phyloP scores from a whole-genome alignment of 192 early-diverging fungal genomes.

The Coemansia sp. region DNA sequence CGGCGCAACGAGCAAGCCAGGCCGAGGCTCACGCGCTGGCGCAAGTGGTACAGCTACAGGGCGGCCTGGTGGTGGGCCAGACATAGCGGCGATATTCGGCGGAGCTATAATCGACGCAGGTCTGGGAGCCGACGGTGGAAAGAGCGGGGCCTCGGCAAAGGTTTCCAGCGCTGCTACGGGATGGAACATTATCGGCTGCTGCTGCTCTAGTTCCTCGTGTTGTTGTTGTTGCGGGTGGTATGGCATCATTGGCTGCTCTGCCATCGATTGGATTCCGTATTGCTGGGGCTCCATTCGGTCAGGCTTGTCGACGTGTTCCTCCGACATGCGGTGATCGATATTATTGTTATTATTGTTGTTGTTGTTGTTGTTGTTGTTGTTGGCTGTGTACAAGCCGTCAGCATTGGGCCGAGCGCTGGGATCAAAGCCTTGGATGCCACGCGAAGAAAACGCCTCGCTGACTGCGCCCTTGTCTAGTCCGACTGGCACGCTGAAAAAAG shows the following conservation, averaged over 20 bases:
- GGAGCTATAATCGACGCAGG: not conserved
- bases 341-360: too few relatives aligned
- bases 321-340: not conserved
- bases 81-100: not conserved
- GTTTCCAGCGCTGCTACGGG: not conserved
- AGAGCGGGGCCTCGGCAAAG: not conserved
- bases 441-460: slow-evolving; percentile 29
- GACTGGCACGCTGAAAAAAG: slow-evolving; percentile 39
- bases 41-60: slow-evolving; percentile 23
- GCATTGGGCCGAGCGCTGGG: slow-evolving; percentile 18
- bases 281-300: slow-evolving; percentile 6
- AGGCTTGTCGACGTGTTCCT: not conserved
- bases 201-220: slow-evolving; percentile 6
- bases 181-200: not conserved
- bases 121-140: not conserved
- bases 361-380: slow-evolving; percentile 9
- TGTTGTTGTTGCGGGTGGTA: slow-evolving; percentile 1
- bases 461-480: slow-evolving; percentile 31
- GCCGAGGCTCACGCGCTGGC: slow-evolving; percentile 10
- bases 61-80: slow-evolving; percentile 5
- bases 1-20: not conserved
- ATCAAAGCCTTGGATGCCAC: slow-evolving; percentile 35
- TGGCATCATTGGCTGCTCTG: not conserved
- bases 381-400: slow-evolving; percentile 23
- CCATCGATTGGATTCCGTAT: not conserved